These are phyloP conservation scores for Rhizopogon sp. DNA, from an alignment of 768 basidiomycete genomes.

Conservation along the genomic window DNA sequence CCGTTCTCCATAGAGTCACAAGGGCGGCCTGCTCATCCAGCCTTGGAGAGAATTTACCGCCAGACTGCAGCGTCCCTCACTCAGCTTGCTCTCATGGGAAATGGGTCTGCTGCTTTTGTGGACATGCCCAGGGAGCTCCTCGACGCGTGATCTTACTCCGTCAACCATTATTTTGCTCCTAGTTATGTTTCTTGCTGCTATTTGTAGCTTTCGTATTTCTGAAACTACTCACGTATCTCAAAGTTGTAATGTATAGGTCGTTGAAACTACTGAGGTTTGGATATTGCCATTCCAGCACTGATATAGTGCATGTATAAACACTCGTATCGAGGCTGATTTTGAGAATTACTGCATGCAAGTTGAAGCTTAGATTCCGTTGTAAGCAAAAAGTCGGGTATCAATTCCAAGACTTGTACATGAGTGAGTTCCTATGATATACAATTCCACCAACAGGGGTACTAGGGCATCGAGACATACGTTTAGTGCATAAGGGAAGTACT, in stretches of 20 bases:
- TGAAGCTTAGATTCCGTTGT: too few relatives aligned
- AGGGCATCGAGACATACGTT: too few relatives aligned
- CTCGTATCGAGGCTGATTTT: too few relatives aligned
- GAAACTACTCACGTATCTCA: not conserved
- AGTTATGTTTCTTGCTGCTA: not conserved
- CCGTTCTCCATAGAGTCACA: slow-evolving; percentile 55
- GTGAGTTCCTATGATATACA: too few relatives aligned
- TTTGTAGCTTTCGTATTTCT: not conserved
- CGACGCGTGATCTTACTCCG: slow-evolving; percentile 30
- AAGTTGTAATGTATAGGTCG: not conserved
- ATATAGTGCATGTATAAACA: too few relatives aligned
- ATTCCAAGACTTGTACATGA: too few relatives aligned
- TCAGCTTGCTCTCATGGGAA: slow-evolving; percentile 69
- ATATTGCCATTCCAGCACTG: too few relatives aligned
- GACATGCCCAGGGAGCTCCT: slow-evolving; percentile 75
- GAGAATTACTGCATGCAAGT: too few relatives aligned
- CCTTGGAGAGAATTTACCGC: slow-evolving; percentile 74
- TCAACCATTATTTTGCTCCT: not conserved
- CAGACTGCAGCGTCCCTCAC: slow-evolving; percentile 64
- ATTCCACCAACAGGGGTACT: too few relatives aligned
- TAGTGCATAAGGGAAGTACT: not conserved
- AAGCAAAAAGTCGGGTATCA: too few relatives aligned
- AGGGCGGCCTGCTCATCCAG: slow-evolving; percentile 64
- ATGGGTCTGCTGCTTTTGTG: slow-evolving; percentile 75
- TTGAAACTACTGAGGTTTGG: not conserved